Evolutionary conservation across 805 yeast genomes (phyloP), one percentile per base, ranked within the genome.

Genomic region (Sugiyamaella floridensis): DNA sequence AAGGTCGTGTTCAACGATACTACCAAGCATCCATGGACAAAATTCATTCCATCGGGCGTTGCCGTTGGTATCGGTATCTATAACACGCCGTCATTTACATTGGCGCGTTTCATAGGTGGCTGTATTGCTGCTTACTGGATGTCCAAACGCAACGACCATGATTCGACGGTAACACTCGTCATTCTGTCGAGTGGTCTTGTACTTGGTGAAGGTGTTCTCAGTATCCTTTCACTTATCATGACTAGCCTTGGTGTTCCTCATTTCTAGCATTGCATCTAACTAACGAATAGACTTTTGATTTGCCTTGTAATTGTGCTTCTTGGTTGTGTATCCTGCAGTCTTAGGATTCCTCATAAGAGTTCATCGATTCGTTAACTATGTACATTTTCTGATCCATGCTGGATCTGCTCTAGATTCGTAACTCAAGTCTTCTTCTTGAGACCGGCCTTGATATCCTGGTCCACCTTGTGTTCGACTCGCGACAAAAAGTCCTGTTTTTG

Each of bases 61-160:
- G 97, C 99, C 2, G 97, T 90, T 15, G 99, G 99, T 1, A 86
- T 92, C 49, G 98, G 99, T 15, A 89, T 92, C 56, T 93, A 92
- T 68, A 93, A 93, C 66, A 77, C 90, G 0, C 98, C 99, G 2
- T 83, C 89, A 47, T 93, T 92, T 70, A 93, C 98, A 0, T 73
- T 92, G 45, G 98, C 98, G 1, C 75, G 99, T 60, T 92, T 93
- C 65, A 56, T 89, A 19, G 99, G 99, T 9, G 99, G 99, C 1
- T 60, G 86, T 2, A 63, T 81, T 34, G 79, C 89, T 77, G 78
- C 63, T 56, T 71, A 58, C 81, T 90, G 61, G 55, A 45, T 49
- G 40, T 40, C 52, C 32, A 48, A 52, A 41, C 54, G 53, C 51
- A 53, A 59, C 7, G 58, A 60, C 15, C 71, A 75, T 8, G 73